These are phyloP conservation scores for Ormosia emarginata DNA, from an alignment of 306 rosid genomes.

Conservation along the genomic window DNA sequence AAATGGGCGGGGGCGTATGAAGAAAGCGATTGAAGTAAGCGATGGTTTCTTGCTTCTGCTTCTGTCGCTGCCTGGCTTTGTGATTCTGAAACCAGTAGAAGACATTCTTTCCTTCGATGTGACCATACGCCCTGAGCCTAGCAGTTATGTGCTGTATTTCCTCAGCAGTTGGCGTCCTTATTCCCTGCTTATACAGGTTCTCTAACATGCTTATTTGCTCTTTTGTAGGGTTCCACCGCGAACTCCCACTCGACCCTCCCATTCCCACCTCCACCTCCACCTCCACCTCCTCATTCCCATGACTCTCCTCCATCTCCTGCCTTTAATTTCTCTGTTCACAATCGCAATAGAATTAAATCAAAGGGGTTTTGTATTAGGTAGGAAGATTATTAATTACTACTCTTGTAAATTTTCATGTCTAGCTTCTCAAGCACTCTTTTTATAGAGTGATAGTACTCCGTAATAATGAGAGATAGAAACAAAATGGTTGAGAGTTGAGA, in stretches of 20 bases:
- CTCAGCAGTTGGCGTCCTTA: conserved; percentile 81
- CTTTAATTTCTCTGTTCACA: neutral
- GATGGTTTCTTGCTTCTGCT: conserved; percentile 71
- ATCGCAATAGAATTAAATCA: neutral
- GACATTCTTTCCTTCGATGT: conserved; percentile 94
- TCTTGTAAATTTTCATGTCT: neutral
- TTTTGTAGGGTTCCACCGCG: conserved; percentile 89
- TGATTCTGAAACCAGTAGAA: conserved; percentile 99
- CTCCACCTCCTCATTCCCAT: neutral
- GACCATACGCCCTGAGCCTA: conserved; percentile 60
- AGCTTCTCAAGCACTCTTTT: conserved; percentile 24
- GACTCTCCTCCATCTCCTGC: conserved; percentile 2
- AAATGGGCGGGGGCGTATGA: conserved; percentile 30
- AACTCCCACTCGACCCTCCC: conserved; percentile 26
- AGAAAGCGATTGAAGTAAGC: conserved; percentile 57
- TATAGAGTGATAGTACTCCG: conserved; percentile 35
- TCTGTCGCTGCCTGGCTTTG: conserved; percentile 88
- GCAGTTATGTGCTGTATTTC: conserved; percentile 74
- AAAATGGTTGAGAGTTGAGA: conserved; percentile 13
- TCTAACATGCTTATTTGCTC: conserved; percentile 81
- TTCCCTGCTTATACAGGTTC: conserved; percentile 72
- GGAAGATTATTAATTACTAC: neutral
- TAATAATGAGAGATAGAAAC: conserved; percentile 21
- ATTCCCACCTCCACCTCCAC: neutral
- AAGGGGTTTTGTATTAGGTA: neutral